Evolutionary conservation across 2,329 filamentous ascomycete genomes (phyloP).

Genomic region (Stylonectria norvegica): DNA sequence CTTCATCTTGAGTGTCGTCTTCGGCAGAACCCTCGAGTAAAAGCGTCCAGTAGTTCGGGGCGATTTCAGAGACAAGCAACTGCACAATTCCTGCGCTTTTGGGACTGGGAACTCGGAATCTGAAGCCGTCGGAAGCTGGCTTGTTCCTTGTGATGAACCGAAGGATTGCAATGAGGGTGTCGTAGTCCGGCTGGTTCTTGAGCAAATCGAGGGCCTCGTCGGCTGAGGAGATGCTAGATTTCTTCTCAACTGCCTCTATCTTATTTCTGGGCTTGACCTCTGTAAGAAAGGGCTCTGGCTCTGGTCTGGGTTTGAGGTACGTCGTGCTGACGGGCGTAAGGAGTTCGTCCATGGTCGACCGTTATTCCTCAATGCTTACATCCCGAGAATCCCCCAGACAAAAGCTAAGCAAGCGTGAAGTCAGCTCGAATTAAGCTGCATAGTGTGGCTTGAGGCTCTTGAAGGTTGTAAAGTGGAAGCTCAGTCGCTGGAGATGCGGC

Average conservation of each 20-base stretch:
- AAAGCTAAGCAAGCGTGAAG: no score
- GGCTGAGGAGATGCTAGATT: slow-evolving; percentile 26
- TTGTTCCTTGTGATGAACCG: slow-evolving; percentile 43
- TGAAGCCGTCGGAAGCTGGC: slow-evolving; percentile 19
- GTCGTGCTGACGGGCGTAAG: slow-evolving; percentile 53
- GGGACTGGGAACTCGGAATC: slow-evolving; percentile 52
- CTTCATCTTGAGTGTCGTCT: slow-evolving; percentile 5
- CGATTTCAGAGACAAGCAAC: slow-evolving; percentile 66
- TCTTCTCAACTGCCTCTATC: slow-evolving; percentile 1
- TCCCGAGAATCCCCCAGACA: no score
- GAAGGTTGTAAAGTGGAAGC: not conserved
- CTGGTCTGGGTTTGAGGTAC: slow-evolving; percentile 39
- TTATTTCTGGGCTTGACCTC: slow-evolving; percentile 29
- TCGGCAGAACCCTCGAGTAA: slow-evolving; percentile 46
- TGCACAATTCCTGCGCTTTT: slow-evolving; percentile 72
- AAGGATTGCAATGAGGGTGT: slow-evolving; percentile 51
- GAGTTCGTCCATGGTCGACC: slow-evolving; percentile 57
- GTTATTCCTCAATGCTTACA: no score
- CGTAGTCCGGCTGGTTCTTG: slow-evolving; percentile 59
- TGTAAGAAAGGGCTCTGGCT: slow-evolving; percentile 37
- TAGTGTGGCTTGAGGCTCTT: no score
- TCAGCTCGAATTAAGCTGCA: no score
- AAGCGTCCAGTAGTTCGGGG: slow-evolving; percentile 78
- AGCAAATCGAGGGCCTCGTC: slow-evolving; percentile 59
- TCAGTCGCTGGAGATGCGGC: not conserved